Evolutionary conservation across 2,329 filamentous ascomycete species (phyloP).

Genomic region (Aspergillus sp.): DNA sequence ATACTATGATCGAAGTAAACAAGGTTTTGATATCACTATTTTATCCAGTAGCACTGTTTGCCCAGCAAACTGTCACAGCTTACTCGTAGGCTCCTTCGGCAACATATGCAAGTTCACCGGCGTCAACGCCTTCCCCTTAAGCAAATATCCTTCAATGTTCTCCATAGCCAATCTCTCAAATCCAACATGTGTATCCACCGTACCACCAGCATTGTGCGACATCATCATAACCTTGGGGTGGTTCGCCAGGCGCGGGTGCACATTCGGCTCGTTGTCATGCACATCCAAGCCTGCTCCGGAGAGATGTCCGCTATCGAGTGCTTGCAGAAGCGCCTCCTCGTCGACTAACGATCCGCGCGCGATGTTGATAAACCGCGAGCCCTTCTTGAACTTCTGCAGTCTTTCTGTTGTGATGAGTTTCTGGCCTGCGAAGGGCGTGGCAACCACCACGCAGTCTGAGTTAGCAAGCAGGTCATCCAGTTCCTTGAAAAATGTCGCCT

Average conservation of each 20-base stretch:
- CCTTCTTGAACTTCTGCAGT: conserved; percentile 44
- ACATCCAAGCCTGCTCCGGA: conserved; percentile 48
- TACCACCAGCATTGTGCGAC: conserved; percentile 45
- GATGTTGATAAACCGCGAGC: conserved; percentile 46
- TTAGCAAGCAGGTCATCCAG: conserved; percentile 38
- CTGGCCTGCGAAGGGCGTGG: conserved; percentile 39
- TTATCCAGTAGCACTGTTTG: too few relatives aligned
- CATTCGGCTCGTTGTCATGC: conserved; percentile 48
- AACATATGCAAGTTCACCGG: conserved; percentile 58
- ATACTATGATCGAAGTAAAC: neutral
- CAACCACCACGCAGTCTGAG: conserved; percentile 43
- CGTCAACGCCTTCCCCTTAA: conserved; percentile 34
- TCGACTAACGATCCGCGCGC: conserved; percentile 46
- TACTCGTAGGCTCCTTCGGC: conserved; percentile 13
- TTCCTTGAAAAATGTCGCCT: conserved; percentile 35
- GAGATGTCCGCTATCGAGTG: conserved; percentile 43
- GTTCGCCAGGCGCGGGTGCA: conserved; percentile 38
- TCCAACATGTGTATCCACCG: conserved; percentile 44
- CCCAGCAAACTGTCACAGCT: conserved; percentile 3
- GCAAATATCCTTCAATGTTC: conserved; percentile 34
- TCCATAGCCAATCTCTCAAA: conserved; percentile 44
- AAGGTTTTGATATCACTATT: too few relatives aligned
- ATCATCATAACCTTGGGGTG: conserved; percentile 41
- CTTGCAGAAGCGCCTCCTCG: conserved; percentile 42
- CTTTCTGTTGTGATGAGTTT: conserved; percentile 37